Evolutionary conservation across 1,139 yeast genomes (phyloP).

Genomic region (Taiozyma sp.): DNA sequence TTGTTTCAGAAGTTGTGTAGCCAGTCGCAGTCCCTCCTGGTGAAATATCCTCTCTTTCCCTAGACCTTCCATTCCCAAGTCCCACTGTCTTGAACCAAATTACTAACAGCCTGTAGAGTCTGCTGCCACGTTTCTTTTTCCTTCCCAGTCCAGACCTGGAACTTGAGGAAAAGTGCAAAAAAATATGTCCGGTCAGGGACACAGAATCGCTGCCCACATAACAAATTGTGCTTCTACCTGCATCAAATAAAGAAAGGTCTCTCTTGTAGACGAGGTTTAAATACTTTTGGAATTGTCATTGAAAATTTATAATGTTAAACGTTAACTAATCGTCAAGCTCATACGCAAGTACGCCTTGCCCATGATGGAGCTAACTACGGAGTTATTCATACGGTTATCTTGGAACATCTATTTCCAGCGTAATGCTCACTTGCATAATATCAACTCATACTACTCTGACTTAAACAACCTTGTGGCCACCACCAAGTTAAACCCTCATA

Average conservation of each 20-base stretch:
- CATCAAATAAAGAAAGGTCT: background rate
- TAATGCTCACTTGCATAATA: background rate
- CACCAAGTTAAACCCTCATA: slow-evolving; percentile 13
- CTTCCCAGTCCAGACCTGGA: background rate
- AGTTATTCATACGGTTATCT: slow-evolving; percentile 14
- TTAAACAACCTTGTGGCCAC: slow-evolving; percentile 10
- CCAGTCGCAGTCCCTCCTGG: background rate
- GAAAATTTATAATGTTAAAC: background rate
- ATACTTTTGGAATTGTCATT: background rate
- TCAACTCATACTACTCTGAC: slow-evolving; percentile 6
- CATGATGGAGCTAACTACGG: background rate
- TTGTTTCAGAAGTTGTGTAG: background rate
- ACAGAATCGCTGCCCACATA: background rate
- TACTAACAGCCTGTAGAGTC: no score
- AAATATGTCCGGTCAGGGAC: background rate
- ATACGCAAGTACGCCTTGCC: background rate
- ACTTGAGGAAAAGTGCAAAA: background rate
- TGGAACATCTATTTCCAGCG: slow-evolving; percentile 9
- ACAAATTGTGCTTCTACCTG: background rate
- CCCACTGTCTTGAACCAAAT: background rate
- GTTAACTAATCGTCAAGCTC: background rate
- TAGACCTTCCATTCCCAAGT: background rate
- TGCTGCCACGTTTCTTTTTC: background rate
- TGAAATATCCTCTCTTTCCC: background rate
- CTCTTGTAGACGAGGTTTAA: background rate